Evolutionary conservation across 768 basidiomycete genomes (phyloP).

Genomic region (Sarcodon aspratus): DNA sequence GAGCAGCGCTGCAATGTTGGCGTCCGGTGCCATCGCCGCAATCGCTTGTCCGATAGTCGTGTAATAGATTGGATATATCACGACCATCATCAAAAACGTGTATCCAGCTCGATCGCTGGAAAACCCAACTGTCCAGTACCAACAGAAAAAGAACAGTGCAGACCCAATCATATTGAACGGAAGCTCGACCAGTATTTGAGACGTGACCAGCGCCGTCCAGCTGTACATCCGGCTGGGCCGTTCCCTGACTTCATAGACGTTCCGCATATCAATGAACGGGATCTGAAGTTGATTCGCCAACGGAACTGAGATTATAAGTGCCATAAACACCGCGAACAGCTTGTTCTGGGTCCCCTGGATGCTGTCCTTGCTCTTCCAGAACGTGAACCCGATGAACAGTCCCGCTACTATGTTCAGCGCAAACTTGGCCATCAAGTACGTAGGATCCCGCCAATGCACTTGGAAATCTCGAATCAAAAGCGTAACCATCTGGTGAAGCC

Average conservation of each 20-base stretch:
- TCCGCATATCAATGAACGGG: conserved; percentile 46
- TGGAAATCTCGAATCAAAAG: conserved; percentile 32
- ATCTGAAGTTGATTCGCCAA: conserved; percentile 56
- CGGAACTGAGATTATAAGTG: conserved; percentile 36
- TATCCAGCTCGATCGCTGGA: conserved; percentile 42
- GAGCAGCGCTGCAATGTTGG: conserved; percentile 47
- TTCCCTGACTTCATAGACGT: conserved; percentile 56
- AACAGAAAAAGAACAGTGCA: conserved; percentile 48
- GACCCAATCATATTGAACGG: conserved; percentile 55
- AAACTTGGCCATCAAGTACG: conserved; percentile 50
- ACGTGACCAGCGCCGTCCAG: conserved; percentile 47
- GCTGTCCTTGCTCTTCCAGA: conserved; percentile 41
- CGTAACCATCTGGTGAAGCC: conserved; percentile 34
- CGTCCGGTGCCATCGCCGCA: conserved; percentile 47
- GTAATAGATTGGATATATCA: conserved; percentile 50
- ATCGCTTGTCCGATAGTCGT: conserved; percentile 51
- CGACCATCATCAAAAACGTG: conserved; percentile 39
- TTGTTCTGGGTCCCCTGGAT: conserved; percentile 55
- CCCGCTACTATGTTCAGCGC: conserved; percentile 41
- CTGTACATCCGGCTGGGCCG: conserved; percentile 53
- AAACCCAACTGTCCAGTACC: conserved; percentile 66
- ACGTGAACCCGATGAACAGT: conserved; percentile 51
- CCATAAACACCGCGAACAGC: conserved; percentile 52
- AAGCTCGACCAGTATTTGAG: conserved; percentile 43
- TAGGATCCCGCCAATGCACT: conserved; percentile 46